Evolutionary conservation across 306 rosid species (phyloP).

Genomic region (Fragaria ananassa): DNA sequence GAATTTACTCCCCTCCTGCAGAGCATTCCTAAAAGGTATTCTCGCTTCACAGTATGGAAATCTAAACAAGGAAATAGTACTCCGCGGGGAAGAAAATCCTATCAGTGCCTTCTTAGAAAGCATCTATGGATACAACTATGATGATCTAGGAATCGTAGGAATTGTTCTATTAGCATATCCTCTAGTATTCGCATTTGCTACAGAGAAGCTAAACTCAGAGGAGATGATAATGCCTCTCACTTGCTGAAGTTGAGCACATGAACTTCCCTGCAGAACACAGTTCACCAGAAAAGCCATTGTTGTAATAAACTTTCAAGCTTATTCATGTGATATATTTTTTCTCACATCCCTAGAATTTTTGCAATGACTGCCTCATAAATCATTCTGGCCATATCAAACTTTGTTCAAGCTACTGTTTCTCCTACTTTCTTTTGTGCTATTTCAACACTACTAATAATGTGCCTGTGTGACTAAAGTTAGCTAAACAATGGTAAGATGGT

Average conservation of each 20-base stretch:
- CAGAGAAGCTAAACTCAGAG: slow-evolving; percentile 31
- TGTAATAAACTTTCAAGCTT: background rate
- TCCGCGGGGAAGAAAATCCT: slow-evolving; percentile 11
- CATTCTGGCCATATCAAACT: background rate
- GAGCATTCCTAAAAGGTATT: no score
- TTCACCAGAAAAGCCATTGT: no score
- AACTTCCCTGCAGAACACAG: background rate
- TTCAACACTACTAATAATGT: background rate
- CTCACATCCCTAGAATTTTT: background rate
- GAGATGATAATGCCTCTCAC: background rate
- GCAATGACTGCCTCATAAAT: no score
- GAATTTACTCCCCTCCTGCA: no score
- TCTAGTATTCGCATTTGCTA: slow-evolving; percentile 23
- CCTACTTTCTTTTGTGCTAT: background rate
- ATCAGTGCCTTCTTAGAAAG: slow-evolving; percentile 16
- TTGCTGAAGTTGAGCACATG: background rate
- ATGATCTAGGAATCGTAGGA: slow-evolving; percentile 19
- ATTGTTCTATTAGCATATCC: slow-evolving; percentile 20
- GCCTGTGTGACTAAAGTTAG: background rate
- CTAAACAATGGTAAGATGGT: background rate
- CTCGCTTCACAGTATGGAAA: slow-evolving; percentile 31
- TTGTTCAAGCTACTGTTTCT: background rate
- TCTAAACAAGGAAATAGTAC: slow-evolving; percentile 13
- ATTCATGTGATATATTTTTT: background rate
- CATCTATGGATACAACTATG: slow-evolving; percentile 20